Percentiles rank a stretch among this genome's conserved stretches.
Conservation (phyloP, 306 rosid species). For the Acacia confusa region DNA sequence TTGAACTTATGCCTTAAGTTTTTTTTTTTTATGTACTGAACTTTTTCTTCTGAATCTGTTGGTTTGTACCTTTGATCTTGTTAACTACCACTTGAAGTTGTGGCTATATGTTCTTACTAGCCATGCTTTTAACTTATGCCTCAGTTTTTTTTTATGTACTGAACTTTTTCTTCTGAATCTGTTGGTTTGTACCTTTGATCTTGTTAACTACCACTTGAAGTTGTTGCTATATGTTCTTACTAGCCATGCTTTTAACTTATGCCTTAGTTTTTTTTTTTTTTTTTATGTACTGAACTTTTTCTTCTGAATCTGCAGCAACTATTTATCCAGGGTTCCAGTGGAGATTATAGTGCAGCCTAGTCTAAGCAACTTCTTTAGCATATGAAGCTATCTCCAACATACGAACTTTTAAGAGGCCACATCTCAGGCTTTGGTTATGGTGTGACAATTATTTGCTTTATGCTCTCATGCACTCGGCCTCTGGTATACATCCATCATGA, state of each 20-base stretch:
- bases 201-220: slow-evolving; percentile 42
- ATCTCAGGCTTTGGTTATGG: slow-evolving; percentile 81
- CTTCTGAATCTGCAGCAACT: slow-evolving; percentile 56
- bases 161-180: too few species aligned
- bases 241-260: background rate
- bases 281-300: background rate
- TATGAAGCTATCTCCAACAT: slow-evolving; percentile 78
- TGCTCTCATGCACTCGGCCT: slow-evolving; percentile 87
- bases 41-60: too few species aligned
- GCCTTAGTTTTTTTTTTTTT: background rate
- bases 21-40: too few species aligned
- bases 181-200: too few species aligned
- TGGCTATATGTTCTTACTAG: too few species aligned
- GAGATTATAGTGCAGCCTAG: slow-evolving; percentile 67
- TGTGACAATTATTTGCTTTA: slow-evolving; percentile 63
- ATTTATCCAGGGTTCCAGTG: slow-evolving; percentile 84
- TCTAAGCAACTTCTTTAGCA: slow-evolving; percentile 67
- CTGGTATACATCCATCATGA: slow-evolving; percentile 81
- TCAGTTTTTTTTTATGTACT: too few species aligned
- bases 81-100: too few species aligned
- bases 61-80: too few species aligned
- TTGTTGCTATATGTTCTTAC: slow-evolving; percentile 11
- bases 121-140: too few species aligned
- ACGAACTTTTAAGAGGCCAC: slow-evolving; percentile 73
- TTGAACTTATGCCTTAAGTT: too few species aligned